These are phyloP conservation scores for Eimeria acervulina DNA, from an alignment of 169 alveolate species.

Conservation along the genomic window DNA sequence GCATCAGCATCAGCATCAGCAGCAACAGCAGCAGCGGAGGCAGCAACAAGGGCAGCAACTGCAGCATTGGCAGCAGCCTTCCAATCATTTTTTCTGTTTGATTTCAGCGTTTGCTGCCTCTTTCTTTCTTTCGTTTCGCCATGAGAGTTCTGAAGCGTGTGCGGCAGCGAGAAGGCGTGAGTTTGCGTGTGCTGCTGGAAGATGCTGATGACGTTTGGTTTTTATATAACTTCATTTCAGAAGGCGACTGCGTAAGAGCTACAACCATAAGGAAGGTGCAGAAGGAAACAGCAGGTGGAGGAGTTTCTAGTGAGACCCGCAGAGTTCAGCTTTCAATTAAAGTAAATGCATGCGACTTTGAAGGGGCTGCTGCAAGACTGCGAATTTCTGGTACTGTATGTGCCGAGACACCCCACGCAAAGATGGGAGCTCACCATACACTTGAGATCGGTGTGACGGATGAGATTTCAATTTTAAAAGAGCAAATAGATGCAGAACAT, in stretches of 20 bases:
- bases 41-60: too few species aligned
- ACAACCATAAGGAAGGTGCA: conserved; percentile 54
- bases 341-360: not conserved
- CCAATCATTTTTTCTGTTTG: too few species aligned
- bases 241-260: conserved; percentile 51
- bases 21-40: too few species aligned
- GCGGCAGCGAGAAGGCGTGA: conserved; percentile 53
- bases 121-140: too few species aligned
- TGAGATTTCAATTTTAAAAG: not conserved
- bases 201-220: conserved; percentile 76
- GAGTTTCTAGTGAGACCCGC: conserved; percentile 6
- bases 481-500: conserved; percentile 10
- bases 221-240: conserved; percentile 46
- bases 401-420: conserved; percentile 57
- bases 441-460: conserved; percentile 1
- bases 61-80: too few species aligned
- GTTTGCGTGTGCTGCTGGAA: conserved; percentile 45
- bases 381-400: conserved; percentile 56
- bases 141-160: conserved; percentile 31
- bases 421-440: conserved; percentile 45
- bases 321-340: not conserved
- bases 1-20: too few species aligned
- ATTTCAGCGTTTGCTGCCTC: too few species aligned
- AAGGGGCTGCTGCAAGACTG: conserved; percentile 35
- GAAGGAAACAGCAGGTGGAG: conserved; percentile 49